Evolutionary conservation across 192 early-diverging fungal genomes (phyloP).

Genomic region (Linnemannia exigua): DNA sequence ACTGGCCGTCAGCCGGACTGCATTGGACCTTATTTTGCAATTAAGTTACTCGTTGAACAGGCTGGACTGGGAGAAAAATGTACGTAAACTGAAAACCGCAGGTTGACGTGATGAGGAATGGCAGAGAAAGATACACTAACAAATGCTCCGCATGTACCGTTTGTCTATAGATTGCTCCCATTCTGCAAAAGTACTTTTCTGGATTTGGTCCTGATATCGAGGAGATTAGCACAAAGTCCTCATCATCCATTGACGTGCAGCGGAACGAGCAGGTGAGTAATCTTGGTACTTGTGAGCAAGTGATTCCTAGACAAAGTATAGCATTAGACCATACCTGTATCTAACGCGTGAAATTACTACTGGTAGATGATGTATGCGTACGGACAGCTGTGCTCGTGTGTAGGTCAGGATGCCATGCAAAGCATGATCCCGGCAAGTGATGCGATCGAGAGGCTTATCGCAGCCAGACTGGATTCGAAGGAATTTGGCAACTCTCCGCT

Average conservation of each 20-base stretch:
- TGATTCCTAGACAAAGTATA: no score
- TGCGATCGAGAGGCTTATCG: constrained; percentile 66
- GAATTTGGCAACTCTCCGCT: constrained; percentile 56
- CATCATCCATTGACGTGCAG: constrained; percentile 59
- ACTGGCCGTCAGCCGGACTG: constrained; percentile 45
- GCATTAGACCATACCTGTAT: no score
- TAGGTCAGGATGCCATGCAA: constrained; percentile 67
- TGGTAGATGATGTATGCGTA: constrained; percentile 73
- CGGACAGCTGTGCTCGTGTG: constrained; percentile 65
- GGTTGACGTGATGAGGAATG: neutral
- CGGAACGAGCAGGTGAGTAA: constrained; percentile 62
- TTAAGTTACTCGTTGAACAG: constrained; percentile 47
- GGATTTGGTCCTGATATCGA: constrained; percentile 60
- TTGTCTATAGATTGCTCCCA: constrained; percentile 62
- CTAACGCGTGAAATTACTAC: neutral
- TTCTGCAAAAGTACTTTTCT: constrained; percentile 72
- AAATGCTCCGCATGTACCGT: neutral
- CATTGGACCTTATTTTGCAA: constrained; percentile 56
- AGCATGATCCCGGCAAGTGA: constrained; percentile 67
- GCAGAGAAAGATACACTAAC: neutral
- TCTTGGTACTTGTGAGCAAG: neutral
- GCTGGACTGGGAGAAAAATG: constrained; percentile 58
- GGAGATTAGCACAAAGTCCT: constrained; percentile 35
- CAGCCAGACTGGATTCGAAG: constrained; percentile 61
- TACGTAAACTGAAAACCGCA: constrained; percentile 11